Evolutionary conservation across 306 rosid species (phyloP).

Genomic region (Fragaria nilgerrensis): DNA sequence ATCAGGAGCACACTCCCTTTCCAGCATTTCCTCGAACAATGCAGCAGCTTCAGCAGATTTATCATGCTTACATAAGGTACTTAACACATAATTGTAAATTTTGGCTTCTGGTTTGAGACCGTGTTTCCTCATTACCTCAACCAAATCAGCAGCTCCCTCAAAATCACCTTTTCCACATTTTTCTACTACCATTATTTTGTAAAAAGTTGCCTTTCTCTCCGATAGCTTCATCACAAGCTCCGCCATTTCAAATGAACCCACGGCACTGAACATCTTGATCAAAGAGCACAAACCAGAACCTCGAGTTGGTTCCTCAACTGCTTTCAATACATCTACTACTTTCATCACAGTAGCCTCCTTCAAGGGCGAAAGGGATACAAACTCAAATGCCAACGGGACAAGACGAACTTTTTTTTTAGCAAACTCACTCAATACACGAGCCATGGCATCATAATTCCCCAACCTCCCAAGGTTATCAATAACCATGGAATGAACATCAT

Average conservation of each 20-base stretch:
- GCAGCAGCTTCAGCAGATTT: conserved; percentile 40
- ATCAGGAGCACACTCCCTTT: conserved; percentile 39
- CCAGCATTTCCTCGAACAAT: conserved; percentile 45
- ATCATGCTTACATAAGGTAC: conserved; percentile 52
- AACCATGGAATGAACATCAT: conserved; percentile 46
- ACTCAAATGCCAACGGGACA: conserved; percentile 49
- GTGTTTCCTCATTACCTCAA: conserved; percentile 51
- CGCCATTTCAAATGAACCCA: conserved; percentile 45
- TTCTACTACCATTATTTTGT: conserved; percentile 48
- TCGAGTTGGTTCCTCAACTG: conserved; percentile 59
- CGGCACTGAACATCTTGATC: conserved; percentile 49
- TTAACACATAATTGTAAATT: conserved; percentile 44
- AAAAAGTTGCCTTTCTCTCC: conserved; percentile 36
- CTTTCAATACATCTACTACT: conserved; percentile 42
- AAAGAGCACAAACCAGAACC: conserved; percentile 52
- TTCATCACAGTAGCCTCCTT: conserved; percentile 37
- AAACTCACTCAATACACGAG: conserved; percentile 41
- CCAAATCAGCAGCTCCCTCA: conserved; percentile 41
- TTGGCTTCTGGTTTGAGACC: conserved; percentile 38
- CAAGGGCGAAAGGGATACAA: conserved; percentile 37
- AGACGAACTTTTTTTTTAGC: conserved; percentile 24
- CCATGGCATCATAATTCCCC: conserved; percentile 54
- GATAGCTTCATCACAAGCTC: conserved; percentile 47
- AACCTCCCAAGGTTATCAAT: conserved; percentile 64
- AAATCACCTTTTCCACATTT: conserved; percentile 49